A percentile compares a stretch with the other conserved stretches of the same genome.
phyloP scores from a whole-genome alignment of 2,329 filamentous ascomycete species.

The Aspergillus alliaceus region DNA sequence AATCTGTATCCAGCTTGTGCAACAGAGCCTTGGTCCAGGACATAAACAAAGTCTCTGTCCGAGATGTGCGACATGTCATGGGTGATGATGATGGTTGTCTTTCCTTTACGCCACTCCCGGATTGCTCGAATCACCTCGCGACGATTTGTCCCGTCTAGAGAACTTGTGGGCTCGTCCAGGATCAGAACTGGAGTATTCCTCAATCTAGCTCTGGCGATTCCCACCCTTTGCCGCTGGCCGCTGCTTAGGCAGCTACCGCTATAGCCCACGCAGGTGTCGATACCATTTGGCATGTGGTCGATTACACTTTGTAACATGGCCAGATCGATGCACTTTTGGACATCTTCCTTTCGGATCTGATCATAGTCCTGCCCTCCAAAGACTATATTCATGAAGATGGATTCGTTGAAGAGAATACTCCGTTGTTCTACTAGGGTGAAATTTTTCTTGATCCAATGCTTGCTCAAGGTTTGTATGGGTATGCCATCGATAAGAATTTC shows the following conservation, averaged over 20 bases:
- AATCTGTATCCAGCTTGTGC: conserved; percentile 67
- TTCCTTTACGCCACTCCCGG: conserved; percentile 71
- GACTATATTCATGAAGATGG: conserved; percentile 73
- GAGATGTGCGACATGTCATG: conserved; percentile 80
- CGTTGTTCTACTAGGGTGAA: conserved; percentile 81
- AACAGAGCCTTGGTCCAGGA: conserved; percentile 69
- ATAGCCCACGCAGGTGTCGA: conserved; percentile 70
- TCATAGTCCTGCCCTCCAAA: conserved; percentile 61
- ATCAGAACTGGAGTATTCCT: conserved; percentile 78
- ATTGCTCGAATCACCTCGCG: conserved; percentile 71
- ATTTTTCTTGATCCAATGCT: conserved; percentile 72
- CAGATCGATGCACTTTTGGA: conserved; percentile 63
- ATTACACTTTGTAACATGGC: conserved; percentile 71
- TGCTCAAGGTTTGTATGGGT: conserved; percentile 61
- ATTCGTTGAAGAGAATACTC: conserved; percentile 78
- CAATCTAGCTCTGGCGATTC: conserved; percentile 74
- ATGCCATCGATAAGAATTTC: conserved; percentile 68
- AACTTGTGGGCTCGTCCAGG: conserved; percentile 85
- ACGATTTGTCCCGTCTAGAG: conserved; percentile 73
- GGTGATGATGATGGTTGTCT: conserved; percentile 90
- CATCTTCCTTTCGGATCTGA: conserved; percentile 52
- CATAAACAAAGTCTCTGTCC: conserved; percentile 73
- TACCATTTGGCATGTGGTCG: conserved; percentile 63
- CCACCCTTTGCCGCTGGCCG: conserved; percentile 79
- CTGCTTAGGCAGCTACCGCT: conserved; percentile 75